These are phyloP conservation scores for Amylocystis lapponica DNA, from an alignment of 768 basidiomycete species.

Conservation along the genomic window DNA sequence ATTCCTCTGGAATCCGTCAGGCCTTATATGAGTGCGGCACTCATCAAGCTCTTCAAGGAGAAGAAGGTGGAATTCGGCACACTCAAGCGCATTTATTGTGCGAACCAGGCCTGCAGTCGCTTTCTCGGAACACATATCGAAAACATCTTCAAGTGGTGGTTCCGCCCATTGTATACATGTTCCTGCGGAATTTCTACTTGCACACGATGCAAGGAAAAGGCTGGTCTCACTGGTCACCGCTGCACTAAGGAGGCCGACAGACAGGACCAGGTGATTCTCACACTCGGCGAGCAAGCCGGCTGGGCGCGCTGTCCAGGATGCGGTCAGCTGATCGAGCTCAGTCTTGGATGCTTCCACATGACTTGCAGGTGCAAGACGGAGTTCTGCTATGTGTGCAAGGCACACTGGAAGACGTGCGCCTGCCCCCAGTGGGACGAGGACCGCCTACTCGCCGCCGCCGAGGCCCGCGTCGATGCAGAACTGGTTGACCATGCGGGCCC, in stretches of 20 bases:
- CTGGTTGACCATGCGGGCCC: too few relatives aligned
- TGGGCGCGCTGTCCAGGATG: conserved; percentile 39
- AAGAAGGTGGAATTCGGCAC: conserved; percentile 19
- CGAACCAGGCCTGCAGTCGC: conserved; percentile 19
- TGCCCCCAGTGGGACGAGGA: conserved; percentile 12
- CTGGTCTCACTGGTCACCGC: conserved; percentile 10
- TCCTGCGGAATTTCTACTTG: conserved; percentile 8
- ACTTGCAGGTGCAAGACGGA: conserved; percentile 33
- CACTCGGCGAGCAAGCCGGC: conserved; percentile 20
- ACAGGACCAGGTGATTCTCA: conserved; percentile 22
- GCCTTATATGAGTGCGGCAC: conserved; percentile 7
- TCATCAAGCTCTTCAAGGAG: conserved; percentile 7
- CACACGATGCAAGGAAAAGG: conserved; percentile 4
- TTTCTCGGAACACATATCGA: conserved; percentile 15
- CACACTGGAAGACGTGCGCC: conserved; percentile 19
- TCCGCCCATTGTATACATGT: too few relatives aligned
- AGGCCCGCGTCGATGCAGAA: conserved; percentile 2
- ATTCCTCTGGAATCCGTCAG: conserved; percentile 16
- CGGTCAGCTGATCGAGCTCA: conserved; percentile 32
- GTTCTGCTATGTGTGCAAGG: conserved; percentile 41
- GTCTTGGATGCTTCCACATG: conserved; percentile 35
- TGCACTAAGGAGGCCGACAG: conserved; percentile 24
- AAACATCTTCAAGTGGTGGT: neutral
- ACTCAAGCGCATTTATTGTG: conserved; percentile 23
- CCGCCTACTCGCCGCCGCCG: neutral